Base-by-base conservation (phyloP, 352 stramenopile genomes). In the Pythium phragmiticola region DNA sequence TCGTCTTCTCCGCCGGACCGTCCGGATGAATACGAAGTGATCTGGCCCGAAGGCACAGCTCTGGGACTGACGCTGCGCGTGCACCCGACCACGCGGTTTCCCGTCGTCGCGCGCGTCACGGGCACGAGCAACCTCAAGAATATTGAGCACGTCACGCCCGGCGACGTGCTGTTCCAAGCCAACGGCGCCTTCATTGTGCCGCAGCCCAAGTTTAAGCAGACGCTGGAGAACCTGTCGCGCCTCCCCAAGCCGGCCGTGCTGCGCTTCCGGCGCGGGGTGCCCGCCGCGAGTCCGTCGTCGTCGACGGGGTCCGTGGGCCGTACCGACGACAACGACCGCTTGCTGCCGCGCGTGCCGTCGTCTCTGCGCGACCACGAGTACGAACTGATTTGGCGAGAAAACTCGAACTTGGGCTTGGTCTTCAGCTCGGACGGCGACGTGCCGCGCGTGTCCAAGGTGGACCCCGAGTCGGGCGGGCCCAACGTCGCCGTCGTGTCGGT, bases 341-440 rank as follows among this genome's bases (percentile, higher is more conserved):
- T 64, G 13, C 58, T 90, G 28, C 78, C 77, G 8, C 81, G 82
- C 26, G 82, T 80, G 8, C 57, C 57, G 8, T 80, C 68, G 26
- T 80, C 69, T 4, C 60, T 92, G 39, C 85, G 82, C 19, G 81
- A 91, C 33, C 67, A 75, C 23, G 84, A 94, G 65, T 95, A 91
- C 64, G 87, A 93, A 51, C 74, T 94, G 17, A 81, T 94, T 43
- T 95, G 87, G 87, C 73, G 83, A 21, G 87, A 95, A 47, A 92
- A 87, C 66, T 79, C 82, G 46, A 93, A 92, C 45, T 72, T 95
- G 36, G 87, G 87, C 1, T 72, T 95, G 13, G 83, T 95, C 12
- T 95, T 95, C 60, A 93, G 83, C 62, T 89, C 82, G 23, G 84
- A 92, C 52, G 70, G 69, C 6, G 84, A 94, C 46, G 70, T 89